Evolutionary conservation across 1,284 basidiomycete species (phyloP).

Genomic region (Fomitiporia mediterranea): DNA sequence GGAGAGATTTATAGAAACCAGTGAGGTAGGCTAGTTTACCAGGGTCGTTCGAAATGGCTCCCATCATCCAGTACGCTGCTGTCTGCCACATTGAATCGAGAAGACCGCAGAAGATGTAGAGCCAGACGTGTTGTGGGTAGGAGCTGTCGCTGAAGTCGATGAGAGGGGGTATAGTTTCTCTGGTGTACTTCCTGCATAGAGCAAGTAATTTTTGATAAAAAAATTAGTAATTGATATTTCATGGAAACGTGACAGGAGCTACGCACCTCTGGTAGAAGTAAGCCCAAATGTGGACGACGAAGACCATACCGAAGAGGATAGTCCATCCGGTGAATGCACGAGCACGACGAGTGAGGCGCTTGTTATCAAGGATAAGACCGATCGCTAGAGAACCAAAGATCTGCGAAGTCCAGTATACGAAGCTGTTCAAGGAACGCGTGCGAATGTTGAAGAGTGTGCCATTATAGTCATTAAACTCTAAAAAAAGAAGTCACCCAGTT

Average conservation of each 20-base stretch:
- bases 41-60: constrained; percentile 39
- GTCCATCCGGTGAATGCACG: constrained; percentile 63
- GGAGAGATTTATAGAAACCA: constrained; percentile 38
- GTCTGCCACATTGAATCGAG: constrained; percentile 45
- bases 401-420: constrained; percentile 38
- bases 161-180: constrained; percentile 32
- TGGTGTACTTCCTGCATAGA: constrained; percentile 51
- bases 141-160: constrained; percentile 31
- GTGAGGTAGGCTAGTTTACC: constrained; percentile 38
- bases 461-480: constrained; percentile 38
- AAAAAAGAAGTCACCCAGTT: no score
- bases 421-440: constrained; percentile 35
- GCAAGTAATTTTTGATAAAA: background rate
- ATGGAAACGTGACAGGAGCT: background rate
- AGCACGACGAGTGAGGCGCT: constrained; percentile 40
- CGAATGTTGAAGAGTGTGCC: constrained; percentile 38
- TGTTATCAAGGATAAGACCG: constrained; percentile 29
- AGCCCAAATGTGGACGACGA: constrained; percentile 62
- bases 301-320: constrained; percentile 55
- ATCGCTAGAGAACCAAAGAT: constrained; percentile 37
- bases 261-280: constrained; percentile 65
- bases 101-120: constrained; percentile 39
- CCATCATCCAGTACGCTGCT: constrained; percentile 39
- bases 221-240: background rate
- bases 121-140: constrained; percentile 33